Evolutionary conservation across 345 rosid species (phyloP), one percentile per base, ranked within the genome.

Genomic region (Euphorbia lathyris): DNA sequence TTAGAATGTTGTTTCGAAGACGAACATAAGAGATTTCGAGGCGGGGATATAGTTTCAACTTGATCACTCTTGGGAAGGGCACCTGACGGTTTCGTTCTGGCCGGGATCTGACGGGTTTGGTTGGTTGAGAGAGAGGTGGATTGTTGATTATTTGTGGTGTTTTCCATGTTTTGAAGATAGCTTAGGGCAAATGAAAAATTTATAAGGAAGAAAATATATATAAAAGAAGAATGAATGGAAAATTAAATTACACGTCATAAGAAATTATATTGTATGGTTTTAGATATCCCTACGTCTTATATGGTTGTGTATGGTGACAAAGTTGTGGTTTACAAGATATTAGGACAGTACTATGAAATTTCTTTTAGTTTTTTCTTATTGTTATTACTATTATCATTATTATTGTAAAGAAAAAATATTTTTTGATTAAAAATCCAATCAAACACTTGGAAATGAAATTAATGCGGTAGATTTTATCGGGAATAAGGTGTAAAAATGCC

Each of bases 201-300:
- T 1, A 65, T 12, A 55, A 58, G 20, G 40, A 57, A 36, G 42
- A 36, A 10, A 38, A 34, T 34, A 34, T 34, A 1, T 40, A 40
- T 5, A 13, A 45, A n/a, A 48, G 16, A 71, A 80, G 36, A 74
- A 81, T 58, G 80, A 7, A 66, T 62, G 78, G 83, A 82, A 27
- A 69, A 50, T 60, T 47, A 25, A 7, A 55, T 3, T 36, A 72
- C 82, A 77, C 82, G 82, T 80, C 79, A 22, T 42, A 16, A 26
- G 52, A 14, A 40, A 17, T n/a, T 58, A 43, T 66, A 42, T 65
- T 84, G 80, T 76, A 79, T 79, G 90, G 88, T 50, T 3, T 25
- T 12, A 36, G 81, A 77, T 75, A 72, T 59, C 65, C 74, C 84
- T 76, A 83, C 86, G 86, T 76, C 66, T 72, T 74, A 26, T 58